Conservation (phyloP, 768 basidiomycete genomes). For the Cystofilobasidium ferigula region DNA sequence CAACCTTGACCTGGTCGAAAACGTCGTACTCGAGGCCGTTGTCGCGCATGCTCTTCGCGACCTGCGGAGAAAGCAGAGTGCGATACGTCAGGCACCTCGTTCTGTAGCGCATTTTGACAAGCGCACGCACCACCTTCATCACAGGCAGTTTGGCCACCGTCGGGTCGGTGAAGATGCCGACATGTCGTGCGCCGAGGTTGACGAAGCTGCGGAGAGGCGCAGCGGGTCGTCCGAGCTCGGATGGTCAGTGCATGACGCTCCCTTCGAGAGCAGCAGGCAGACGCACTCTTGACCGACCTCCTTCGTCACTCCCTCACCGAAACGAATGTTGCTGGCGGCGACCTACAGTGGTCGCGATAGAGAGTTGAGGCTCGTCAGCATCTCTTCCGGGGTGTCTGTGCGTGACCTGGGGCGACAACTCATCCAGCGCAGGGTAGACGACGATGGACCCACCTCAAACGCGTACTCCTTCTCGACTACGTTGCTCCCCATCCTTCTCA, state of each 20-base stretch:
- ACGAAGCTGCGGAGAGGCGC: constrained; percentile 16
- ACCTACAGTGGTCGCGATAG: constrained; percentile 27
- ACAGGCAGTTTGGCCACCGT: constrained; percentile 69
- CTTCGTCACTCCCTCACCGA: constrained; percentile 34
- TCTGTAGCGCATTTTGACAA: neutral
- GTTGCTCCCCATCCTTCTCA: constrained; percentile 15
- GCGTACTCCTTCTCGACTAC: constrained; percentile 35
- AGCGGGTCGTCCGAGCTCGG: no score
- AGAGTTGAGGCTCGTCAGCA: neutral
- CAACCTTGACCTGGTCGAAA: constrained; percentile 68
- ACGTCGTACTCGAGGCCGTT: constrained; percentile 69
- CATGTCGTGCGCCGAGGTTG: constrained; percentile 44
- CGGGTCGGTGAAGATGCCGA: constrained; percentile 87
- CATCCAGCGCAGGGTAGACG: neutral
- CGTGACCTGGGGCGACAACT: neutral
- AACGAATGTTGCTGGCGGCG: constrained; percentile 36
- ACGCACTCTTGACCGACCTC: constrained; percentile 35
- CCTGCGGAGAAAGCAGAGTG: constrained; percentile 47
- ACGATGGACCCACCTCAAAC: constrained; percentile 33
- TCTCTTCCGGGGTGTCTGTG: neutral
- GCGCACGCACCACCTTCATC: constrained; percentile 62
- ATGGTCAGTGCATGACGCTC: no score
- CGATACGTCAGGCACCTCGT: no score
- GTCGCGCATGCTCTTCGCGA: constrained; percentile 65
- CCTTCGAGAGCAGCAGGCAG: no score